These are phyloP conservation scores for Candolleomyces aberdarensis DNA, from an alignment of 768 basidiomycete species.

Conservation along the genomic window DNA sequence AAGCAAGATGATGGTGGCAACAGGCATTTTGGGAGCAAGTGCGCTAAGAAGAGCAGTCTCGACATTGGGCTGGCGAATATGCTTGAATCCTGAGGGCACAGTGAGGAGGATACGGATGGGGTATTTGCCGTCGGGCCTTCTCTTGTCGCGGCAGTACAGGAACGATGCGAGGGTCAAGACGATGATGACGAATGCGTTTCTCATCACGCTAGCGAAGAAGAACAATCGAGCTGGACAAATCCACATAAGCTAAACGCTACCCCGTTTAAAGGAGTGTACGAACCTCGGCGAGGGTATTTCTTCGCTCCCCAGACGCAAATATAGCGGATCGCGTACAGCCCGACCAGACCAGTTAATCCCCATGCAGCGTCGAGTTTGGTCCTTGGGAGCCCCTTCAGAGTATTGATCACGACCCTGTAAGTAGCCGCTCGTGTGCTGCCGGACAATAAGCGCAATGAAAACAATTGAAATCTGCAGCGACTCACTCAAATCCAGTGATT, in stretches of 20 bases:
- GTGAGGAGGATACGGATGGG: constrained; percentile 81
- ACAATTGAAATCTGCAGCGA: constrained; percentile 3
- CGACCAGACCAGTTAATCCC: constrained; percentile 72
- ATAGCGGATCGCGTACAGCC: constrained; percentile 68
- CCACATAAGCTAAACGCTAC: neutral
- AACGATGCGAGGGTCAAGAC: constrained; percentile 85
- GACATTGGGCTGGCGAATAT: constrained; percentile 43
- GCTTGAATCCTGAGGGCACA: constrained; percentile 82
- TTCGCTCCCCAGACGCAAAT: constrained; percentile 46
- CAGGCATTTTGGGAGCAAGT: constrained; percentile 71
- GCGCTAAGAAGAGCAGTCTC: constrained; percentile 53
- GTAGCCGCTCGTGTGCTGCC: constrained; percentile 79
- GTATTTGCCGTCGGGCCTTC: constrained; percentile 54
- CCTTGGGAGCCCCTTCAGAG: constrained; percentile 74
- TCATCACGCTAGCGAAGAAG: constrained; percentile 75
- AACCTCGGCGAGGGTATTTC: constrained; percentile 62
- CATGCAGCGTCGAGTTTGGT: constrained; percentile 85
- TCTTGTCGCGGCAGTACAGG: constrained; percentile 71
- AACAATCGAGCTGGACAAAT: constrained; percentile 51
- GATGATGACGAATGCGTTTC: constrained; percentile 87
- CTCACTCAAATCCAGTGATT: constrained; percentile 78
- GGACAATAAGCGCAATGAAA: constrained; percentile 7
- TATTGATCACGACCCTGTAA: constrained; percentile 89
- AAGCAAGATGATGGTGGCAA: constrained; percentile 85
- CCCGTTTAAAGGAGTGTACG: constrained; percentile 12